These are phyloP conservation scores for Trichomonascaceae sp. DNA, from an alignment of 1,139 yeast species.

Conservation along the genomic window DNA sequence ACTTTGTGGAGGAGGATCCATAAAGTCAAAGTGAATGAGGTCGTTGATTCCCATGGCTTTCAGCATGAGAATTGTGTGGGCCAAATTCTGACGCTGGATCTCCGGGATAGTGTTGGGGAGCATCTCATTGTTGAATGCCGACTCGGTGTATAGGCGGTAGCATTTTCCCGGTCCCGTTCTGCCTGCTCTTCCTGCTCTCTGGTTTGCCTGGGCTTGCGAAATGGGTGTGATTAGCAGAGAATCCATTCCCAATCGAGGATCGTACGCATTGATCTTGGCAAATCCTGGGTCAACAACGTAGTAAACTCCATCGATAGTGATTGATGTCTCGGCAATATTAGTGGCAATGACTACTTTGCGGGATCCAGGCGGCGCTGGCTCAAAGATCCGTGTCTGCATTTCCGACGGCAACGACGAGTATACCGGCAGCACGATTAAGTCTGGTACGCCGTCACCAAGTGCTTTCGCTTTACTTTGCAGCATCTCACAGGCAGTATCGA, in stretches of 20 bases:
- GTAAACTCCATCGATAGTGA: conserved; percentile 66
- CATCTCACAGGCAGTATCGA: conserved; percentile 78
- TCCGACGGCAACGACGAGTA: conserved; percentile 71
- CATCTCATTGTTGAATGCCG: conserved; percentile 65
- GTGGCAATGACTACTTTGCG: conserved; percentile 69
- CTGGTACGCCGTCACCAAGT: conserved; percentile 50
- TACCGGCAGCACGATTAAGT: conserved; percentile 72
- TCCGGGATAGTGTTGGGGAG: conserved; percentile 77
- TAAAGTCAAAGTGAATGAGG: conserved; percentile 65
- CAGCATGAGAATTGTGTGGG: conserved; percentile 74
- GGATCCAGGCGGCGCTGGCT: conserved; percentile 57
- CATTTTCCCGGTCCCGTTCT: conserved; percentile 81
- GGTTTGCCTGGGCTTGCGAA: conserved; percentile 74
- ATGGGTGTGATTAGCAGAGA: conserved; percentile 60
- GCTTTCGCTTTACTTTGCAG: conserved; percentile 53
- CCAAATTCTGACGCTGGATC: conserved; percentile 78
- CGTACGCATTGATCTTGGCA: conserved; percentile 66
- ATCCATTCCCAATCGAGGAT: conserved; percentile 68
- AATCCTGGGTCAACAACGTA: conserved; percentile 76
- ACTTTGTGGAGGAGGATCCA: conserved; percentile 85
- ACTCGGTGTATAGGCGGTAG: conserved; percentile 58
- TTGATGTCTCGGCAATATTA: conserved; percentile 71
- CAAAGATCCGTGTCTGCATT: conserved; percentile 59
- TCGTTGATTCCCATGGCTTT: conserved; percentile 94
- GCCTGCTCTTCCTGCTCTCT: conserved; percentile 76